Conservation (phyloP, 2,329 filamentous ascomycete species). For the Grosmannia clavigera region DNA sequence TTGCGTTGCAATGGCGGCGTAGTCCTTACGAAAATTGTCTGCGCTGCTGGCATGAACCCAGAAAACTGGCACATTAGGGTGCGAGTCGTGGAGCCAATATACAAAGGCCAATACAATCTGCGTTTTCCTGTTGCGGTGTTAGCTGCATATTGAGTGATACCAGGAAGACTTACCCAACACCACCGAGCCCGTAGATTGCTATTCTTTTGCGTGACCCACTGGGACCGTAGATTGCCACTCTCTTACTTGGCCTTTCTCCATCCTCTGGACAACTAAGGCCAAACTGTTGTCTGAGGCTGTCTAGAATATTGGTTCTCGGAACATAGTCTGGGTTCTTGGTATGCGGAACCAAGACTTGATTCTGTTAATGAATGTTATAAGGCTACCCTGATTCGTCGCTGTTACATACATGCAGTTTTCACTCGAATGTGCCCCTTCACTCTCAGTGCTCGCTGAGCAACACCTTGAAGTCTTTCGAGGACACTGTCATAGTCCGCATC, state of each 20-base stretch:
- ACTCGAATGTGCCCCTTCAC: not conserved
- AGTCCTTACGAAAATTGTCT: not conserved
- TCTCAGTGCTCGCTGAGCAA: not conserved
- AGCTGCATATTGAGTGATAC: not conserved
- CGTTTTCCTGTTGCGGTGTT: not conserved
- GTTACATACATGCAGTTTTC: not conserved
- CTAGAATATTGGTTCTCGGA: not conserved
- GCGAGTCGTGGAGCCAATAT: not conserved
- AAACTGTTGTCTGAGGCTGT: not conserved
- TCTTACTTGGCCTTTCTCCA: not conserved
- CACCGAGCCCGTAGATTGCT: not conserved
- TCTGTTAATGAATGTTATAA: not conserved
- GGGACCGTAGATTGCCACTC: no score
- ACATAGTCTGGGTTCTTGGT: not conserved
- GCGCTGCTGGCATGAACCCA: not conserved
- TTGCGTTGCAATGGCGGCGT: not conserved
- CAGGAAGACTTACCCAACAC: not conserved
- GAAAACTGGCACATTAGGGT: not conserved
- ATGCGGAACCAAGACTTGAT: not conserved
- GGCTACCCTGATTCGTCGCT: not conserved
- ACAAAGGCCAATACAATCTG: not conserved
- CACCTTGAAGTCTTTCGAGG: not conserved
- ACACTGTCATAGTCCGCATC: conserved; percentile 7
- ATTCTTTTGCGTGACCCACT: not conserved
- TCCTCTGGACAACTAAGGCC: not conserved